Evolutionary conservation across 257 asterid species (phyloP), one percentile per base, ranked within the genome.

Genomic region (Capsicum pubescens): DNA sequence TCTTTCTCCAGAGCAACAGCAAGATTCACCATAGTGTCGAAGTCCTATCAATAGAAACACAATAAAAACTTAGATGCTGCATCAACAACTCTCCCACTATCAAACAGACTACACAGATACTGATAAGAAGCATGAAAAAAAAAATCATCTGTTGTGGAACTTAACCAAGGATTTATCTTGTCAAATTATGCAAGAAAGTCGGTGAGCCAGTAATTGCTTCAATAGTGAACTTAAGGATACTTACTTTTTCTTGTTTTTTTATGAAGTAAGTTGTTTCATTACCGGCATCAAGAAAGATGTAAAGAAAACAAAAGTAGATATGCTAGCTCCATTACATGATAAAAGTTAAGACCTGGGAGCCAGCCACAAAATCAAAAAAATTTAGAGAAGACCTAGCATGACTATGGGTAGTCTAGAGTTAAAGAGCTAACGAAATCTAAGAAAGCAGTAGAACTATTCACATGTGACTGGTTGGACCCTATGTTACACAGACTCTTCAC

Each of bases 1-100:
- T 90, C 95, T 14, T 88, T 91, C 86, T 91, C 95, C 83, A 95
- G 87, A 77, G 93, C 90, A 79, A 80, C 56, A 84, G 97, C 91
- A 85, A 93, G 83, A 88, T 86, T 95, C 86, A 64, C 19, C 72
- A 90, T 87, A 8, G 42, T 80, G 19, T 84, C 60, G 68, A 36
- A 5, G 19, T 88, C 90, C 92, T 90, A 83, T 63, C 85, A 44
- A 71, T 83, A 67, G 57, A 80, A 76, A 68, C 50, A 8, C 4
- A 72, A n/a, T 19, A 59, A 74, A 74, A 50, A 74, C 16, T 48
- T 48, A 74, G 80, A 74, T 74, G 80, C 19, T 74, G 12, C 80
- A 50, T 19, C 44, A 6, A 52, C 59, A 74, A 72, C 80, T 74
- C 60, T 74, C 60, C 60, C 44, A 48, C 80, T 5, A 48, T 48